A percentile compares a stretch with the other conserved stretches of the same genome.
phyloP scores from a whole-genome alignment of 352 stramenopile species.

The Phytophthora sansomeana region DNA sequence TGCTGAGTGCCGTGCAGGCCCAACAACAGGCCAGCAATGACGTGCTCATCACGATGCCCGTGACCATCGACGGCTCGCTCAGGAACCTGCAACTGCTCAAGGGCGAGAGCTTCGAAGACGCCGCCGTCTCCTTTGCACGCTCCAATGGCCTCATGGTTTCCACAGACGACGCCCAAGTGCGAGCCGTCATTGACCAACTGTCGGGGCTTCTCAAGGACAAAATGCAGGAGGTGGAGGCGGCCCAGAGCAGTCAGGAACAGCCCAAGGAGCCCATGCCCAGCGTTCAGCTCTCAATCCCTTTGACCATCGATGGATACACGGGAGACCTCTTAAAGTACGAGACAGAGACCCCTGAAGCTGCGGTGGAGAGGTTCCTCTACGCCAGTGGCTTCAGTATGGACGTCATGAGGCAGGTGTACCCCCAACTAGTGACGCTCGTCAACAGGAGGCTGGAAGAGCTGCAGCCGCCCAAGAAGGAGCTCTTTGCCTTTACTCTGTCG shows the following conservation, averaged over 20 bases:
- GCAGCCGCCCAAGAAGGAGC: slow-evolving; percentile 57
- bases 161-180: slow-evolving; percentile 58
- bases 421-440: slow-evolving; percentile 63
- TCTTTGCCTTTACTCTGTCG: slow-evolving; percentile 66
- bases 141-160: slow-evolving; percentile 61
- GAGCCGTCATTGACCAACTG: slow-evolving; percentile 68
- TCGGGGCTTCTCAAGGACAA: slow-evolving; percentile 70
- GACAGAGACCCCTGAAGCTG: slow-evolving; percentile 58
- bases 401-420: slow-evolving; percentile 70
- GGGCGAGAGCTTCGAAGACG: slow-evolving; percentile 73
- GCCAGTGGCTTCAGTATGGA: slow-evolving; percentile 63
- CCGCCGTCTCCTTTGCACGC: slow-evolving; percentile 67
- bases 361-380: slow-evolving; percentile 77
- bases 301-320: slow-evolving; percentile 62
- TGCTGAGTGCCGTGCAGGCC: slow-evolving; percentile 28
- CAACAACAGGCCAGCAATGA: slow-evolving; percentile 47
- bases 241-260: slow-evolving; percentile 10
- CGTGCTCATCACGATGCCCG: slow-evolving; percentile 73
- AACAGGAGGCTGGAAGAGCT: slow-evolving; percentile 68
- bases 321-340: slow-evolving; percentile 70
- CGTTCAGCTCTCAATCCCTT: slow-evolving; percentile 67
- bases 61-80: slow-evolving; percentile 67
- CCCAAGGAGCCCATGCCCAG: slow-evolving; percentile 26
- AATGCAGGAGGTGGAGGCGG: slow-evolving; percentile 61
- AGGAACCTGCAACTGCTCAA: slow-evolving; percentile 73